phyloP scores from a whole-genome alignment of 2,329 filamentous ascomycete species.

The Xylaria sp. region DNA sequence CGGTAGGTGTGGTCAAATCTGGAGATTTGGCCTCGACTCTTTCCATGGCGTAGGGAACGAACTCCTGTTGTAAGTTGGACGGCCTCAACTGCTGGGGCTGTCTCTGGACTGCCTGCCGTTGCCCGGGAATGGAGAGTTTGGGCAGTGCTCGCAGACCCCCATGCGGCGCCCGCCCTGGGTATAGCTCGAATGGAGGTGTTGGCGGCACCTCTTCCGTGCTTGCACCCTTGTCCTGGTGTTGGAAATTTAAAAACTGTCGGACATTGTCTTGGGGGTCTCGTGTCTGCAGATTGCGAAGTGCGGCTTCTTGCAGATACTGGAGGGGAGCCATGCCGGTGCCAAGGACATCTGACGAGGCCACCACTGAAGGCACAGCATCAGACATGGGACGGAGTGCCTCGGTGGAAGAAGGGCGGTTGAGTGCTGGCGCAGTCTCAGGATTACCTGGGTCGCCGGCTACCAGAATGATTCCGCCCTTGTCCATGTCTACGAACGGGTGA shows the following conservation, averaged over 20 bases:
- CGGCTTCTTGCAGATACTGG: conserved; percentile 77
- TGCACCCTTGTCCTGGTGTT: conserved; percentile 62
- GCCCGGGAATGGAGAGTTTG: conserved; percentile 69
- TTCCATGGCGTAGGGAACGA: conserved; percentile 65
- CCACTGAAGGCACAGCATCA: conserved; percentile 81
- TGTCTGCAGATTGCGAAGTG: conserved; percentile 74
- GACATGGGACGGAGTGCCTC: conserved; percentile 73
- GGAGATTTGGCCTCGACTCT: conserved; percentile 63
- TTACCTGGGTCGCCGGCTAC: conserved; percentile 84
- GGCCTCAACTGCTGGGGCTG: conserved; percentile 44
- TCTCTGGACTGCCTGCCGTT: conserved; percentile 43
- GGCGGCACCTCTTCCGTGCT: conserved; percentile 68
- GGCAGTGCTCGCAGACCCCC: conserved; percentile 68
- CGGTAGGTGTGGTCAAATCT: conserved; percentile 68
- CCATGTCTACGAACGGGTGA: conserved; percentile 73
- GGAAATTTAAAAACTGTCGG: conserved; percentile 88
- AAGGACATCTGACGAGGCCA: conserved; percentile 91
- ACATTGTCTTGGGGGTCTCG: conserved; percentile 93
- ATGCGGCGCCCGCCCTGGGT: conserved; percentile 62
- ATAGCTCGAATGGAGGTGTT: conserved; percentile 76
- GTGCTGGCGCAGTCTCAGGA: conserved; percentile 69
- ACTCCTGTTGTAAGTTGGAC: conserved; percentile 47
- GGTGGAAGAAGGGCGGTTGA: conserved; percentile 65
- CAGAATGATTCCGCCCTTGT: conserved; percentile 75
- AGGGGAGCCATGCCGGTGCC: conserved; percentile 75